Evolutionary conservation across 768 basidiomycete genomes (phyloP), one percentile per base, ranked within the genome.

Genomic region (Grammothele lineata): DNA sequence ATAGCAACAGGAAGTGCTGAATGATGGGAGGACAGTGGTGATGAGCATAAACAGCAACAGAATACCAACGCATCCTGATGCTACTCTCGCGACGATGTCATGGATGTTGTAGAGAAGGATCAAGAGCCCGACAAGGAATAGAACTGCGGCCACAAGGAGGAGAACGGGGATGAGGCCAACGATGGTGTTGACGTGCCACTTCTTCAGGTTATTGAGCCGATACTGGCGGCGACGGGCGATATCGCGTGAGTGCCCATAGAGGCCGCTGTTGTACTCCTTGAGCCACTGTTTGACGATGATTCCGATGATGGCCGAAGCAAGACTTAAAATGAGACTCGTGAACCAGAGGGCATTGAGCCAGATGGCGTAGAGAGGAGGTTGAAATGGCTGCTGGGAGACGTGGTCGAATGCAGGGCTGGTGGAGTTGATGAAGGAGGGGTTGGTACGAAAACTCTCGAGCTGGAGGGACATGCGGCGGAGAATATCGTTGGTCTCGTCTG

Each of bases 211-310:
- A 10, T 54, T 43, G 40, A 46, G 45, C 9, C 61, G 55, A 15
- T 53, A 51, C 11, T 61, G 61, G 5, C 57, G 57, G 6, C 44
- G 32, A 12, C 49, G 51, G 2, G 47, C 51, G 23, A 49, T 45
- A 17, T 51, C 52, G n/a, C 53, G 50, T 2, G 59, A 33, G n/a
- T 49, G 47, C 3, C 51, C 50, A 21, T 54, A 50, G 19, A 46
- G 39, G 17, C 43, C 43, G 19, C 50, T n/a, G 15, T 21, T 18
- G 32, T 18, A 37, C 5, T 45, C 8, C 11, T 48, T 48, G 15
- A 60, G 50, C 62, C 62, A 63, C 41, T 62, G 59, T 37, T 60
- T 60, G 18, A 55, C 55, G 17, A 58, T 42, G 46, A 63, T 60
- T 34, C 57, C 55, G 15, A 57, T 46, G 35, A 56, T 52, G 2